A percentile compares a stretch with the other conserved stretches of the same genome.
Conservation (phyloP, 306 rosid species). For the Nissolia schottii region DNA sequence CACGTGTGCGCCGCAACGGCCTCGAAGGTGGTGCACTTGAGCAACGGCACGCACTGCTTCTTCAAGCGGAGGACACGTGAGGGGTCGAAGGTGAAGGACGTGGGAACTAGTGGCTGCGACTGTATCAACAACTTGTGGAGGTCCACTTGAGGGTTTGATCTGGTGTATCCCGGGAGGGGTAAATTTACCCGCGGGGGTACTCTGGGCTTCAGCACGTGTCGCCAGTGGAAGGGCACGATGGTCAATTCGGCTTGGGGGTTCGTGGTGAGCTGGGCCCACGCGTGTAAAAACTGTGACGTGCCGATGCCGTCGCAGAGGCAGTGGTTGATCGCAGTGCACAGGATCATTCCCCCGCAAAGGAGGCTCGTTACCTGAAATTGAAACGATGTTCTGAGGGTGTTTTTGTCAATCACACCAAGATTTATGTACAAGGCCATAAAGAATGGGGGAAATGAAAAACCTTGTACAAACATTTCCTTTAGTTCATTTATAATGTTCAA, state of each 20-base stretch:
- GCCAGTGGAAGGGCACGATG: conserved; percentile 44
- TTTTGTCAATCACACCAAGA: too few relatives aligned
- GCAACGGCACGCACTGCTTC: conserved; percentile 53
- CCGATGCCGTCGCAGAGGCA: conserved; percentile 80
- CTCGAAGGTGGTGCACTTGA: conserved; percentile 68
- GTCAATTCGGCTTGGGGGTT: conserved; percentile 23
- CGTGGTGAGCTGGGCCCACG: conserved; percentile 63
- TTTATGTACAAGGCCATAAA: too few relatives aligned
- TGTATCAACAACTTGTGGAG: conserved; percentile 46
- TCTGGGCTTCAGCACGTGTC: conserved; percentile 56
- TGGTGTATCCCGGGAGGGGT: conserved; percentile 44
- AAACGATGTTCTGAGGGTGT: too few relatives aligned
- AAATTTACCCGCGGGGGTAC: conserved; percentile 28
- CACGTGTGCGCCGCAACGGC: conserved; percentile 80
- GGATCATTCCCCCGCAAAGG: conserved; percentile 72
- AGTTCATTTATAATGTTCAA: too few relatives aligned
- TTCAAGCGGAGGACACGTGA: conserved; percentile 49
- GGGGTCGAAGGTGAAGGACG: conserved; percentile 47
- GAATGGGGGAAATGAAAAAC: too few relatives aligned
- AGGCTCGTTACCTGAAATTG: conserved; percentile 56
- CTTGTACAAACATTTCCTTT: too few relatives aligned
- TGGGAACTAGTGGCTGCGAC: conserved; percentile 55
- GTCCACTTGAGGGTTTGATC: conserved; percentile 30
- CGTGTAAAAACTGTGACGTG: conserved; percentile 68
- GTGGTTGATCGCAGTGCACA: conserved; percentile 82